A percentile compares a stretch with the other conserved stretches of the same genome.
Evolutionary conservation across 2,329 filamentous ascomycete species (phyloP).

Genomic region (Colletotrichum aenigma): DNA sequence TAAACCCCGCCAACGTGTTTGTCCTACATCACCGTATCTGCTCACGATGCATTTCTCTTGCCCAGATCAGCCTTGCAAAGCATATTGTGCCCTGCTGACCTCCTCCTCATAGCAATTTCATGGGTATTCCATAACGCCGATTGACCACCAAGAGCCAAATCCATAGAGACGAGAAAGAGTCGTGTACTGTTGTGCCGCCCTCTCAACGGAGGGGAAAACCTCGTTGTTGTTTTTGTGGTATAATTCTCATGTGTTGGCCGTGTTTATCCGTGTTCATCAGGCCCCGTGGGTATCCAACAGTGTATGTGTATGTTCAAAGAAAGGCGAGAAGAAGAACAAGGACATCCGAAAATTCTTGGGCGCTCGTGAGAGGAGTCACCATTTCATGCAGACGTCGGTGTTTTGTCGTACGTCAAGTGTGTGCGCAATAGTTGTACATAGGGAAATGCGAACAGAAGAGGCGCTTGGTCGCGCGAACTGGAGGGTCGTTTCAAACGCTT

Average conservation of each 20-base stretch:
- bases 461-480: not conserved
- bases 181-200: slow-evolving; percentile 13
- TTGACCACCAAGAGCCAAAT: not conserved
- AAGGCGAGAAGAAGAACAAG: not conserved
- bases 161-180: not conserved
- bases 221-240: not conserved
- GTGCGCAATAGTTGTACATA: not conserved
- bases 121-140: slow-evolving; percentile 5
- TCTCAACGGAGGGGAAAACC: not conserved
- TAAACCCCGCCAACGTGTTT: not conserved
- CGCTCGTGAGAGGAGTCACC: not conserved
- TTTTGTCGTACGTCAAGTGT: not conserved
- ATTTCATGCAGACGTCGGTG: not conserved
- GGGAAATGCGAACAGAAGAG: not conserved
- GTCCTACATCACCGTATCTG: not conserved
- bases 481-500: not conserved
- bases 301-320: not conserved
- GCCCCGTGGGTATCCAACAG: slow-evolving; percentile 5
- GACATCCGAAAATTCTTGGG: not conserved
- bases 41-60: not conserved
- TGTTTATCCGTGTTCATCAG: not conserved
- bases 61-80: not conserved
- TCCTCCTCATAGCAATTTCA: not conserved
- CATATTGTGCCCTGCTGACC: not conserved
- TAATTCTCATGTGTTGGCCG: not conserved